Percentiles rank a stretch among this genome's conserved stretches.
Conservation (phyloP, 768 basidiomycete species). For the Cubamyces sp. region DNA sequence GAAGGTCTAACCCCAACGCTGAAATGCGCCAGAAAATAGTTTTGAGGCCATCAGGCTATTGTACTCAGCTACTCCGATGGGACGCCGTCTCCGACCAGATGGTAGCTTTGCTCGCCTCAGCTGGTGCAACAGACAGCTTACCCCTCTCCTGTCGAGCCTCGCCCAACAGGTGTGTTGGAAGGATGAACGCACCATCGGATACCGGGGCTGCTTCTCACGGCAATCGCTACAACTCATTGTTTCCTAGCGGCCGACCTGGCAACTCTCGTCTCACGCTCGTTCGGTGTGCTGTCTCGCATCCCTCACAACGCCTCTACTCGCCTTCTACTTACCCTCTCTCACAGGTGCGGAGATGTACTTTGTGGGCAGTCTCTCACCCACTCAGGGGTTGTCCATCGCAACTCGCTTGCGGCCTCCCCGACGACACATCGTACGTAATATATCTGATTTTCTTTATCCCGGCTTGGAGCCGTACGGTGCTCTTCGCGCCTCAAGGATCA, state of each 20-base stretch:
- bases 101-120: slow-evolving; percentile 4
- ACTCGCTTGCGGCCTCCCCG: not conserved
- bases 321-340: not conserved
- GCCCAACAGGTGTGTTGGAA: slow-evolving; percentile 5
- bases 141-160: slow-evolving; percentile 18
- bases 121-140: not conserved
- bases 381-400: not conserved
- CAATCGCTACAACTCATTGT: not conserved
- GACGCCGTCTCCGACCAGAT: not conserved
- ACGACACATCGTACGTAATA: slow-evolving; percentile 18
- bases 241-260: not conserved
- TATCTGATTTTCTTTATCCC: not conserved
- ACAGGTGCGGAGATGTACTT: not conserved
- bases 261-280: not conserved
- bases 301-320: not conserved
- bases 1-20: not conserved
- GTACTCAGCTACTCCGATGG: slow-evolving; percentile 12
- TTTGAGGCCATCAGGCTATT: not conserved
- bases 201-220: slow-evolving; percentile 1
- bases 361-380: not conserved
- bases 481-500: slow-evolving; percentile 18
- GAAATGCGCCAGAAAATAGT: not conserved
- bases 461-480: slow-evolving; percentile 1
- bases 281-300: not conserved
- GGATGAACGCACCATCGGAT: not conserved